Evolutionary conservation across 768 basidiomycete species (phyloP).

Genomic region (Naganishia onofrii): DNA sequence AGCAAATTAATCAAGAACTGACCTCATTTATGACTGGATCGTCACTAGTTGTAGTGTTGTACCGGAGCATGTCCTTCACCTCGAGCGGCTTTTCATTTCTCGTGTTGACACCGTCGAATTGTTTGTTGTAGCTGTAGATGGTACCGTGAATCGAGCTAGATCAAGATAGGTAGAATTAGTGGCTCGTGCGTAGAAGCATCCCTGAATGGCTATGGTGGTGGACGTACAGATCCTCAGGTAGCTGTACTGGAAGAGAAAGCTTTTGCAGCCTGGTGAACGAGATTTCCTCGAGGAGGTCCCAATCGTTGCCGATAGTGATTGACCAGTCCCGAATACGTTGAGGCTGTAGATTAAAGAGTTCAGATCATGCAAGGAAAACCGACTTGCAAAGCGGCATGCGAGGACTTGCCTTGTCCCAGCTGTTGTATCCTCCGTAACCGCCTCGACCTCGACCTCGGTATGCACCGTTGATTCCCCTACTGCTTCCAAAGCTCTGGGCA

Average conservation of each 20-base stretch:
- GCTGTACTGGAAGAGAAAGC: conserved; percentile 87
- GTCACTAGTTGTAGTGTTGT: conserved; percentile 96
- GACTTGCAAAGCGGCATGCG: not conserved
- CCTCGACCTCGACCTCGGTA: conserved; percentile 56
- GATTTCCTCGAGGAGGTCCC: conserved; percentile 95
- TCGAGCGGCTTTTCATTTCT: conserved; percentile 88
- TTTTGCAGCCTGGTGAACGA: conserved; percentile 90
- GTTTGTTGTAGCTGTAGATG: conserved; percentile 86
- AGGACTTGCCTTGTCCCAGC: conserved; percentile 83
- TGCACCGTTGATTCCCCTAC: conserved; percentile 56
- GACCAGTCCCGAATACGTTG: conserved; percentile 89
- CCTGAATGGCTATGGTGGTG: conserved; percentile 45
- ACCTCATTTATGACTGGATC: conserved; percentile 95
- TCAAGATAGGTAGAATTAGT: not conserved
- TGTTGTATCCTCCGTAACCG: conserved; percentile 86
- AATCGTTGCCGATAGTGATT: conserved; percentile 84
- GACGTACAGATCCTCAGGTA: conserved; percentile 76
- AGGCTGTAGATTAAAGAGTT: conserved; percentile 43
- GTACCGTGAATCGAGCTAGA: conserved; percentile 72
- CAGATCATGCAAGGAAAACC: conserved; percentile 7
- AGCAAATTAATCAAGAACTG: conserved; percentile 33
- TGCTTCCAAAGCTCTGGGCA: conserved; percentile 34
- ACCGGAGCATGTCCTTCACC: conserved; percentile 88
- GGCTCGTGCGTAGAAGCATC: not conserved
- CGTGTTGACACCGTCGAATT: conserved; percentile 91